These are phyloP conservation scores for Irpex rosettiformis DNA, from an alignment of 1,284 basidiomycete genomes.

Conservation along the genomic window DNA sequence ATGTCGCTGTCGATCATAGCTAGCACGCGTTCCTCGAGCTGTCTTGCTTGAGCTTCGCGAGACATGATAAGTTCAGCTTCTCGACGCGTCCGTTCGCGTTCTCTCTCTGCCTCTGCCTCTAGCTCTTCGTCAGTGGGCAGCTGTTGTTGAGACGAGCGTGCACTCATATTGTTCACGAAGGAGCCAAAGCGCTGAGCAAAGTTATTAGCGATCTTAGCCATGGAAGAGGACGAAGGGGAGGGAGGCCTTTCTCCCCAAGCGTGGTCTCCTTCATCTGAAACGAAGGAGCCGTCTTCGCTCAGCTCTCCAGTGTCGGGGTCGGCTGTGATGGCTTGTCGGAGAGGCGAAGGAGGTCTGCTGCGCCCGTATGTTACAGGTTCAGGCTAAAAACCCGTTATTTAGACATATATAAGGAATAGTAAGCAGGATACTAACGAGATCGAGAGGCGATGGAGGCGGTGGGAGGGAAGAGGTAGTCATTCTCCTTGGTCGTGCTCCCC, in stretches of 20 bases:
- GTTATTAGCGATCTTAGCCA: conserved; percentile 66
- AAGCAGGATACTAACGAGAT: conserved; percentile 27
- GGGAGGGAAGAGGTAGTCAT: conserved; percentile 33
- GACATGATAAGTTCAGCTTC: conserved; percentile 75
- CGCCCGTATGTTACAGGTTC: conserved; percentile 29
- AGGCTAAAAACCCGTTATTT: conserved; percentile 26
- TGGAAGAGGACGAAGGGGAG: conserved; percentile 61
- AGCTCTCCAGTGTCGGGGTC: conserved; percentile 55
- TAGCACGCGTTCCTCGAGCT: conserved; percentile 67
- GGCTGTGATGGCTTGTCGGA: conserved; percentile 55
- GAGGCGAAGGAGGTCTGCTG: conserved; percentile 61
- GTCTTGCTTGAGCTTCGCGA: conserved; percentile 64
- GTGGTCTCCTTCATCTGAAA: conserved; percentile 41
- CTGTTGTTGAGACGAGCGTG: conserved; percentile 32
- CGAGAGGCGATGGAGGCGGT: conserved; percentile 30
- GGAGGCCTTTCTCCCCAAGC: conserved; percentile 47
- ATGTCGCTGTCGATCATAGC: conserved; percentile 55
- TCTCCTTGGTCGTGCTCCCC: conserved; percentile 27
- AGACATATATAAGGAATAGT: conserved; percentile 10
- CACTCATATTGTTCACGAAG: conserved; percentile 49
- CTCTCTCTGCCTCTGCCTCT: conserved; percentile 71
- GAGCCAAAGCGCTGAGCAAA: conserved; percentile 67
- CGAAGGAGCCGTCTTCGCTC: conserved; percentile 43
- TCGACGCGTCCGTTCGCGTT: conserved; percentile 66
- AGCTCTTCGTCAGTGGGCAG: conserved; percentile 71